A percentile compares a stretch with the other conserved stretches of the same genome.
Conservation (phyloP, 352 stramenopile species). For the Thalassiosira tumida region DNA sequence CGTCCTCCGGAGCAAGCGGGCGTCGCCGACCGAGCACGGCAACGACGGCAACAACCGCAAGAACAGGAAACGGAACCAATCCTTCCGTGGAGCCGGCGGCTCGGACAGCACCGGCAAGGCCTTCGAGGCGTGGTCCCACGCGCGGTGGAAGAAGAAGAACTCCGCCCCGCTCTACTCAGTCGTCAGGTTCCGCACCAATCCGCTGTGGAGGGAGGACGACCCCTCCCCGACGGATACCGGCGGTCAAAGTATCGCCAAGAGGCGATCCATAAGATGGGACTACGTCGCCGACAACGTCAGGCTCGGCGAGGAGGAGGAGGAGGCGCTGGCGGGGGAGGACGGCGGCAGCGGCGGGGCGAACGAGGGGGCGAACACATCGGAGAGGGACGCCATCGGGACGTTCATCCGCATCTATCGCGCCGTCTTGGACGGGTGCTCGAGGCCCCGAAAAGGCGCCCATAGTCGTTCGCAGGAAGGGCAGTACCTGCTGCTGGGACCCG, state of each 20-base stretch:
- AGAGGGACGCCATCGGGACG: conserved; percentile 40
- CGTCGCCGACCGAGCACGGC: too few species aligned
- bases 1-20: background rate
- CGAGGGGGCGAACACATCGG: background rate
- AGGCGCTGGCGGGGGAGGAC: conserved; percentile 35
- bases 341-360: background rate
- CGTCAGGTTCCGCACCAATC: conserved; percentile 76
- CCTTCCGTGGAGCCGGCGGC: background rate
- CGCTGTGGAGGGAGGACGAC: conserved; percentile 15
- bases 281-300: conserved; percentile 76
- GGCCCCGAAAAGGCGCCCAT: background rate
- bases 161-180: conserved; percentile 71
- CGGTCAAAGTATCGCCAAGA: background rate
- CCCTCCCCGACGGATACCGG: background rate
- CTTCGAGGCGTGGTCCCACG: conserved; percentile 62
- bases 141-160: conserved; percentile 63
- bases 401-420: conserved; percentile 72
- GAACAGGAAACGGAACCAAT: background rate
- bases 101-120: background rate
- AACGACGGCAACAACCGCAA: background rate
- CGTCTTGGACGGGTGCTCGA: conserved; percentile 59
- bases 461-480: conserved; percentile 1
- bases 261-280: conserved; percentile 32
- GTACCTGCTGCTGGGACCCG: conserved; percentile 80
- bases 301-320: conserved; percentile 70